Base-by-base conservation (phyloP, 257 asterid genomes). In the Buddleja alternifolia region DNA sequence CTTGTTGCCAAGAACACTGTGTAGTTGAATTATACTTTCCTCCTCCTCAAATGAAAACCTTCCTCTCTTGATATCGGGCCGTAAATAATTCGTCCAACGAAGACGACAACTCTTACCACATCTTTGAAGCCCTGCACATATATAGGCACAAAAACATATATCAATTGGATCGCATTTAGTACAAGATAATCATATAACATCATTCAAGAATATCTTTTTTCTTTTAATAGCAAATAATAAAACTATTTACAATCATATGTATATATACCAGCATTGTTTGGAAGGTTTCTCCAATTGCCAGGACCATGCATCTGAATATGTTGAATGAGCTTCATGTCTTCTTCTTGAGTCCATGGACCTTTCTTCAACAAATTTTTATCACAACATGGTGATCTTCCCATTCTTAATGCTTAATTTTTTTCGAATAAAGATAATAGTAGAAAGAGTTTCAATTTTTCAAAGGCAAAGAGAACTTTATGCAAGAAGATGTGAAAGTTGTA, bases 341-440 rank as follows among this genome's bases (percentile, higher is more conserved):
- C 97, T 48, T 90, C 97, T 0, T 84, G 75, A 11, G 96, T 90
- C 97, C 97, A 90, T 12, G 97, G 97, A 37, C 97, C 97, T 80
- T 90, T 90, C 72, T 90, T 90, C n/a, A 90, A 78, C 34, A 88
- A 84, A 63, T 74, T 80, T 75, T 88, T 86, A 70, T 88, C 92
- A 81, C 96, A 84, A 20, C 94, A 83, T 10, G 96, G 97, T 50
- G 97, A 79, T 84, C 97, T 88, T 66, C 95, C 97, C 97, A 90
- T 89, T 51, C 21, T 41, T 60, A 12, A 36, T 25, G 67, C 21
- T 56, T 19, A n/a, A 17, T n/a, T 3, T 37, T n/a, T 3, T 34
- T 48, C 21, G 10, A 1, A 3, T 39, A 11, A 23, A 11, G 46
- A 34, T n/a, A 8, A 23, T 29, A 29, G 5, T n/a, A 23, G 54